phyloP scores from a whole-genome alignment of 345 rosid species.

The Eucalyptus microcorys region DNA sequence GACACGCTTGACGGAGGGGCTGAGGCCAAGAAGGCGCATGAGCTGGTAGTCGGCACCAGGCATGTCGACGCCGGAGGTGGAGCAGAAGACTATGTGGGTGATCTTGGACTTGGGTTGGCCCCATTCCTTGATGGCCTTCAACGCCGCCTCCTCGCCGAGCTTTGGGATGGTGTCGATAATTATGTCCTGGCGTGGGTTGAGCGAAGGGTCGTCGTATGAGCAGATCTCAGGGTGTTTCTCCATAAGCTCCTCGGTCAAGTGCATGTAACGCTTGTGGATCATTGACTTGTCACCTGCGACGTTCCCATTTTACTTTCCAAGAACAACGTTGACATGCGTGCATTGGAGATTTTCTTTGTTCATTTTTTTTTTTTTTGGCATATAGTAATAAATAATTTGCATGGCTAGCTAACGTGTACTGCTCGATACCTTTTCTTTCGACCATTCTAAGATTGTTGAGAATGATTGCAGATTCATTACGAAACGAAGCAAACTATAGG shows the following conservation, averaged over 20 bases:
- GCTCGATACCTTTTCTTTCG: neutral
- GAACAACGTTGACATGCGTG: neutral
- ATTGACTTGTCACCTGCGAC: neutral
- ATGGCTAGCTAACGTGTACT: neutral
- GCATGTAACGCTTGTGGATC: neutral
- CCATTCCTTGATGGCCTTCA: neutral
- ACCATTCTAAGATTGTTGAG: neutral
- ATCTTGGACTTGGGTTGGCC: neutral
- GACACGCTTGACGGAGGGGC: neutral
- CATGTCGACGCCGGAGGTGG: neutral
- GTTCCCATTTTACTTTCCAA: neutral
- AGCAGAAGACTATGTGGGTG: neutral
- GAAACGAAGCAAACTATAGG: too few species aligned
- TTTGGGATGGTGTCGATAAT: neutral
- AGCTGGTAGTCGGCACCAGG: neutral
- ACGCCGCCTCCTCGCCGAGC: neutral
- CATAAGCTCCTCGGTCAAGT: neutral
- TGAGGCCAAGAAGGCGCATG: neutral
- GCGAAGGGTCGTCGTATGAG: neutral
- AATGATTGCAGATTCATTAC: neutral
- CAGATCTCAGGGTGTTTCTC: neutral
- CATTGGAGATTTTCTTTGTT: neutral
- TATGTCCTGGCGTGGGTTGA: neutral
- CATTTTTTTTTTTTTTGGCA: neutral
- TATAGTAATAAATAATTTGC: neutral